phyloP scores from a whole-genome alignment of 2,329 filamentous ascomycete species.

The Didymella pomorum region DNA sequence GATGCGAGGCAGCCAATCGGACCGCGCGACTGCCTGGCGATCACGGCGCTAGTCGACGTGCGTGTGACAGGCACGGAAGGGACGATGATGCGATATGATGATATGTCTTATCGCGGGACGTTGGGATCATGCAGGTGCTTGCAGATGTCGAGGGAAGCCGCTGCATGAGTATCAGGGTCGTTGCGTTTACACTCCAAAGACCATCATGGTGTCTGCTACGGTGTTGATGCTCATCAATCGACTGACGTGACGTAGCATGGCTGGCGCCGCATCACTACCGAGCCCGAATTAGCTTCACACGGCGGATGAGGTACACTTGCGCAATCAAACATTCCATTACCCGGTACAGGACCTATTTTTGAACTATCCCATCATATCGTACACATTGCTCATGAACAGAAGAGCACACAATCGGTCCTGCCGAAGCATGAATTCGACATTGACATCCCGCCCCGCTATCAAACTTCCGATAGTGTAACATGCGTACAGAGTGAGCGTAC shows the following conservation, averaged over 20 bases:
- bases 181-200: not conserved
- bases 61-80: constrained; percentile 24
- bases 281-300: not conserved
- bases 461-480: constrained; percentile 22
- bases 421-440: constrained; percentile 26
- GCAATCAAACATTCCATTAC: constrained; percentile 15
- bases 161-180: not conserved
- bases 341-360: not conserved
- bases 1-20: constrained; percentile 21
- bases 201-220: not conserved
- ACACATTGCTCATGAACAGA: constrained; percentile 24
- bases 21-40: constrained; percentile 17
- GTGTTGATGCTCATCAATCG: not conserved
- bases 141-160: constrained; percentile 1
- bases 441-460: constrained; percentile 1
- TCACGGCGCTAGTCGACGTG: constrained; percentile 15
- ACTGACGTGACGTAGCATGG: constrained; percentile 1
- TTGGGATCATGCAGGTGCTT: constrained; percentile 4
- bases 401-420: constrained; percentile 30
- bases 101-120: constrained; percentile 10
- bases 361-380: constrained; percentile 22
- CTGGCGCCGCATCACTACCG: not conserved
- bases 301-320: not conserved
- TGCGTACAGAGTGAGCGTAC: constrained; percentile 35
- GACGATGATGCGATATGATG: constrained; percentile 18